A percentile compares a stretch with the other conserved stretches of the same genome.
phyloP scores from a whole-genome alignment of 345 rosid species.

The Salix udensis region DNA sequence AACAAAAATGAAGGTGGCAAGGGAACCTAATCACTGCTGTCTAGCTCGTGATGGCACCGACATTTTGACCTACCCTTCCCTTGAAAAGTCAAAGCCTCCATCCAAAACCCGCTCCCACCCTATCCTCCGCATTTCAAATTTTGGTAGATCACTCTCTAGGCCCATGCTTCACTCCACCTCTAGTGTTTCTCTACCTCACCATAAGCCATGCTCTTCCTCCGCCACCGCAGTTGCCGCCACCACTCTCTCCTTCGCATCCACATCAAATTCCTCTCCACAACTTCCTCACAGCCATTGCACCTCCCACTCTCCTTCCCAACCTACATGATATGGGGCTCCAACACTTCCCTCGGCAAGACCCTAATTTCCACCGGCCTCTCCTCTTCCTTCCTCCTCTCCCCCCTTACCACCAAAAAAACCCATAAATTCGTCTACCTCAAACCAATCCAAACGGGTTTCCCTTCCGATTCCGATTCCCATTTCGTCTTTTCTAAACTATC shows the following conservation, averaged over 20 bases:
- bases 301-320: constrained; percentile 67
- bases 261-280: constrained; percentile 9
- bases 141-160: background rate
- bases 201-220: background rate
- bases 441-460: constrained; percentile 91
- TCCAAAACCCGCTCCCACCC: background rate
- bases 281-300: background rate
- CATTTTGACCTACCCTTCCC: no score
- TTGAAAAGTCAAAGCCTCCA: no score
- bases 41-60: no score
- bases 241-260: background rate
- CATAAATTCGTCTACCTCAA: constrained; percentile 67
- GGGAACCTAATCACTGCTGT: no score
- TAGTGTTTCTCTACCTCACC: background rate
- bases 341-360: constrained; percentile 93
- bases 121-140: background rate
- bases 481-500: constrained; percentile 65
- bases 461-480: constrained; percentile 82
- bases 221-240: background rate
- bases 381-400: constrained; percentile 67
- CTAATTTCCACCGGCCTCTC: constrained; percentile 91
- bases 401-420: background rate
- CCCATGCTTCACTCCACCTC: background rate
- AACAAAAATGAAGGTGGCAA: no score
- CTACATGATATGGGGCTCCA: constrained; percentile 72